phyloP scores from a whole-genome alignment of 2,329 filamentous ascomycete genomes.

The Fusarium haematococcum region DNA sequence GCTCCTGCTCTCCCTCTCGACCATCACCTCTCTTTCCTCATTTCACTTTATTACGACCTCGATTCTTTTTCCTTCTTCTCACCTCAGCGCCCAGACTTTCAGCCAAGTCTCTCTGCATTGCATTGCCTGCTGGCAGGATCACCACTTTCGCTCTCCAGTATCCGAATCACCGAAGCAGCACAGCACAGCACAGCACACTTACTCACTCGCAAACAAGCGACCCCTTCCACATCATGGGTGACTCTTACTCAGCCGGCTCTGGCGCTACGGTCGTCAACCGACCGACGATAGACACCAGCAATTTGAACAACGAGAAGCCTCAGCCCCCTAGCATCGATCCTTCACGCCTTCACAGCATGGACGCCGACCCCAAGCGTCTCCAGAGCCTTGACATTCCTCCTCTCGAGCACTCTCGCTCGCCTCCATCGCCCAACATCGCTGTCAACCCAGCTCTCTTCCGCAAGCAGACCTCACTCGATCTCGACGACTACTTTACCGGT shows the following conservation, averaged over 20 bases:
- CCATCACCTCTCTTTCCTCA: not conserved
- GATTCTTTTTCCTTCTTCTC: not conserved
- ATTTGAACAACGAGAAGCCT: slow-evolving; percentile 7
- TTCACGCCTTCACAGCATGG: slow-evolving; percentile 25
- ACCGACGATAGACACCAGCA: slow-evolving; percentile 32
- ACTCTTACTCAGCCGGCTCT: slow-evolving; percentile 33
- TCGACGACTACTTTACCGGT: slow-evolving; percentile 73
- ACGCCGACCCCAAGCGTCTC: slow-evolving; percentile 35
- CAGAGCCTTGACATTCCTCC: slow-evolving; percentile 44
- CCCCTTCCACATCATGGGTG: slow-evolving; percentile 35
- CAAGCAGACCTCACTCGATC: slow-evolving; percentile 55
- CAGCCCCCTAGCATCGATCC: slow-evolving; percentile 12
- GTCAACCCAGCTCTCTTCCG: slow-evolving; percentile 47
- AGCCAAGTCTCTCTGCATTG: not conserved
- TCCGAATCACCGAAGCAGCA: not conserved
- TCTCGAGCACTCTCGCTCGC: slow-evolving; percentile 47
- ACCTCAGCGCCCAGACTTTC: not conserved
- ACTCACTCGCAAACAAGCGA: not conserved
- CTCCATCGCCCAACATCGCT: slow-evolving; percentile 44
- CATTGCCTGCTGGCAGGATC: slow-evolving; percentile 43
- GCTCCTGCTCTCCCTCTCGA: slow-evolving; percentile 3
- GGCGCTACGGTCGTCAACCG: slow-evolving; percentile 27
- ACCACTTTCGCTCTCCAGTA: not conserved
- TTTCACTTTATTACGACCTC: not conserved
- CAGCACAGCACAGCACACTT: not conserved